Evolutionary conservation across 352 stramenopile species (phyloP).

Genomic region (Thraustotheca clavata): DNA sequence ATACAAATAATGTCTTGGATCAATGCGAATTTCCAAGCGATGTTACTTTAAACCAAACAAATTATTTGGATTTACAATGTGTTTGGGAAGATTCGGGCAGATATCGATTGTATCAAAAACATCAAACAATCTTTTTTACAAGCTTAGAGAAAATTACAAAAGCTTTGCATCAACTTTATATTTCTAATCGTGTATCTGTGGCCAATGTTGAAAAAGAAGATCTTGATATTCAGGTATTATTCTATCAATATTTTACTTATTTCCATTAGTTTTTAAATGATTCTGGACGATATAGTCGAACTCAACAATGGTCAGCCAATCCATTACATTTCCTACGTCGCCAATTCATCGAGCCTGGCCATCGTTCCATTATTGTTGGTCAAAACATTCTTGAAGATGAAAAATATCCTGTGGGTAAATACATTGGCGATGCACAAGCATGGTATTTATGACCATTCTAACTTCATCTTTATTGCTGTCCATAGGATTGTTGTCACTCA

Average conservation of each 20-base stretch:
- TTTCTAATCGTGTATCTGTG: neutral
- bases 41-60: neutral
- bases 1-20: neutral
- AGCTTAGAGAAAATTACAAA: neutral
- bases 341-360: neutral
- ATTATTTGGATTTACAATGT: neutral
- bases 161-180: neutral
- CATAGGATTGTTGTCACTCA: slow-evolving; percentile 15
- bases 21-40: slow-evolving; percentile 1
- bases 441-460: neutral
- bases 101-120: neutral
- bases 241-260: neutral
- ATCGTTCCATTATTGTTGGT: neutral
- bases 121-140: slow-evolving; percentile 1
- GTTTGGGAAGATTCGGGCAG: neutral
- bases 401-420: slow-evolving; percentile 12
- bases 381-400: slow-evolving; percentile 13
- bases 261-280: slow-evolving; percentile 9
- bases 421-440: slow-evolving; percentile 2
- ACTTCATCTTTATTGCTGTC: neutral
- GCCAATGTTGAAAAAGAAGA: slow-evolving; percentile 10
- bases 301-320: neutral
- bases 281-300: slow-evolving; percentile 7
- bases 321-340: slow-evolving; percentile 7
- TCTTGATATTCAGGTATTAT: slow-evolving; percentile 8